Base-by-base conservation (phyloP, 352 stramenopile species). In the Hyaloperonospora arabidopsidis region DNA sequence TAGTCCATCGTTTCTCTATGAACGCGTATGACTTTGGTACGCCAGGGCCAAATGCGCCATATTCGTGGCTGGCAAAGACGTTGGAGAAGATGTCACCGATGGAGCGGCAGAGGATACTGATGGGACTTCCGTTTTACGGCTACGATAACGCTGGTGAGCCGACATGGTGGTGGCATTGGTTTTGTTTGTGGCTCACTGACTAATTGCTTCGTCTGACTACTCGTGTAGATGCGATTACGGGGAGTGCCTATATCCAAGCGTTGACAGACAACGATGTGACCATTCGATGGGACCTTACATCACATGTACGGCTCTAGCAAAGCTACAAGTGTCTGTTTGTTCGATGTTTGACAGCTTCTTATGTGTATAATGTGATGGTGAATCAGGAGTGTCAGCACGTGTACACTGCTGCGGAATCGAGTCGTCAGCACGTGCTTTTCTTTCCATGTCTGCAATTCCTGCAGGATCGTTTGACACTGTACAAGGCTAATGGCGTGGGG, bases 401-500 rank as follows among this genome's bases (percentile, higher is more conserved):
- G 35, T 88, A 87, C 68, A 67, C 53, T 48, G 35, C 65, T 1
- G 45, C 35, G 1, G 35, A 52, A 12, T 65, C 66, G 17, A 53
- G 57, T 18, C 57, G 62, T 15, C 66, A 63, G 23, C 79, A 78
- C 53, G 64, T 72, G 5, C 70, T 87, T 17, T 92, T 84, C 59
- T 92, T 72, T 49, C 82, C 82, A n/a, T 92, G 82, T 47, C 61
- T 92, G n/a, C 77, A 89, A 53, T 92, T 88, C 49, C 51, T 92
- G 8, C 61, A 76, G 25, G 77, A 92, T 18, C 79, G 82, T 7
- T 62, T 92, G 46, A 53, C 65, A 35, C 57, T 89, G 28, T 88
- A 74, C 48, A 53, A 72, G 28, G 54, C 78, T 35, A 18, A 62
- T 13, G 63, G 72, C 29, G 75, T 84, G 21, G 78, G 82, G 5